A percentile compares a stretch with the other conserved stretches of the same genome.
Evolutionary conservation across 768 basidiomycete genomes (phyloP).

Genomic region (Rhodocollybia butyracea): DNA sequence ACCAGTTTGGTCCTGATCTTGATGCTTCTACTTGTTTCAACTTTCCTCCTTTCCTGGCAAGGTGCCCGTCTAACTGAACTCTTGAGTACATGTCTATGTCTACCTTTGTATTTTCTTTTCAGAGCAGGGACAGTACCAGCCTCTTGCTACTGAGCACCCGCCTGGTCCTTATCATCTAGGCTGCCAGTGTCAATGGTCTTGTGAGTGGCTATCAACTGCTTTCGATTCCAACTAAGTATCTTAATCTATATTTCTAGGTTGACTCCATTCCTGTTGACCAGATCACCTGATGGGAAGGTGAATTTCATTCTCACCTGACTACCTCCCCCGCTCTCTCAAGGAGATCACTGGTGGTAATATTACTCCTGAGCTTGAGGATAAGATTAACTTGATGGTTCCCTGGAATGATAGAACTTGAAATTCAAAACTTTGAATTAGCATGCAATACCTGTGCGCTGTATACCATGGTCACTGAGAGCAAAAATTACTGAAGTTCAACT

Average conservation of each 20-base stretch:
- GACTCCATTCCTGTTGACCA: conserved; percentile 94
- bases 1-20: conserved; percentile 99
- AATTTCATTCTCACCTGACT: conserved; percentile 86
- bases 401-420: too few relatives aligned
- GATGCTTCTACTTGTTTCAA: conserved; percentile 99
- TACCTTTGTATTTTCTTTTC: conserved; percentile 13
- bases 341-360: conserved; percentile 84
- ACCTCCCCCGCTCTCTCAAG: conserved; percentile 64
- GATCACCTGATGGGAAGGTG: conserved; percentile 90
- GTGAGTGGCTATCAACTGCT: conserved; percentile 38
- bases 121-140: conserved; percentile 99
- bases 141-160: conserved; percentile 88
- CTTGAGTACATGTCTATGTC: conserved; percentile 71
- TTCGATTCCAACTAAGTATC: neutral
- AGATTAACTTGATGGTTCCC: conserved; percentile 85
- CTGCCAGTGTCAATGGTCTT: conserved; percentile 99
- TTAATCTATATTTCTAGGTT: conserved; percentile 45
- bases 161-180: conserved; percentile 99
- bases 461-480: too few relatives aligned
- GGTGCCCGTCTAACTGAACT: conserved; percentile 98
- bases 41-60: conserved; percentile 93
- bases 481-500: neutral
- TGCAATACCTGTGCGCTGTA: too few relatives aligned
- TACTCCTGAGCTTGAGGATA: conserved; percentile 84
- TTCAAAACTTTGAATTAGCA: too few relatives aligned